phyloP scores from a whole-genome alignment of 768 basidiomycete species.

The Boletus rubropictus region DNA sequence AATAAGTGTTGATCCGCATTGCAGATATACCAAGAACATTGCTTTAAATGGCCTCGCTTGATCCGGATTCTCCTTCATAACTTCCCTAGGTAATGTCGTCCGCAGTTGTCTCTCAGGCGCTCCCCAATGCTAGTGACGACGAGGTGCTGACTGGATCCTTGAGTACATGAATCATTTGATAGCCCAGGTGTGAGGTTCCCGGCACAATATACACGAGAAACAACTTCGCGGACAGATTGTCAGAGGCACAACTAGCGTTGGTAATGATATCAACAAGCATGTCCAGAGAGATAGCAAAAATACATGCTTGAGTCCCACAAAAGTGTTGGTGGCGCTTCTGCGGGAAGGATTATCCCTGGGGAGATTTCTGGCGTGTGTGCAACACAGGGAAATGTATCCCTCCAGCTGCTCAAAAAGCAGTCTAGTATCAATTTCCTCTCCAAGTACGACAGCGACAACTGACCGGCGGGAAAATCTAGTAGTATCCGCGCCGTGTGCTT shows the following conservation, averaged over 20 bases:
- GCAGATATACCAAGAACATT: neutral
- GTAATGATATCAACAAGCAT: neutral
- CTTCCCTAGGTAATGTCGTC: neutral
- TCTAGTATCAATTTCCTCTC: too few species aligned
- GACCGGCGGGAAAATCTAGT: too few species aligned
- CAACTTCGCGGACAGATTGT: neutral
- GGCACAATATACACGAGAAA: too few species aligned
- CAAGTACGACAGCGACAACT: too few species aligned
- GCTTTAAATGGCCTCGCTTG: neutral
- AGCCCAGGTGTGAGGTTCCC: neutral
- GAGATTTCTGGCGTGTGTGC: too few species aligned
- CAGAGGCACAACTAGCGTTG: neutral
- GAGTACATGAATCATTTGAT: neutral
- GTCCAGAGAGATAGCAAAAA: conserved; percentile 16
- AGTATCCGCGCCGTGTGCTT: too few species aligned
- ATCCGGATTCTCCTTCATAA: neutral
- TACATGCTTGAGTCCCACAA: conserved; percentile 12
- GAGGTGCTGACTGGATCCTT: too few species aligned
- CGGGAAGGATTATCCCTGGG: too few species aligned
- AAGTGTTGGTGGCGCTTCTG: too few species aligned
- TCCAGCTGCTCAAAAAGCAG: too few species aligned
- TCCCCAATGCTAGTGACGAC: too few species aligned
- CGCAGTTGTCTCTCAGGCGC: neutral
- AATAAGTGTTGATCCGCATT: neutral
- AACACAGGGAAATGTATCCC: too few species aligned